phyloP scores from a whole-genome alignment of 768 basidiomycete genomes.

The Serendipita sp. region DNA sequence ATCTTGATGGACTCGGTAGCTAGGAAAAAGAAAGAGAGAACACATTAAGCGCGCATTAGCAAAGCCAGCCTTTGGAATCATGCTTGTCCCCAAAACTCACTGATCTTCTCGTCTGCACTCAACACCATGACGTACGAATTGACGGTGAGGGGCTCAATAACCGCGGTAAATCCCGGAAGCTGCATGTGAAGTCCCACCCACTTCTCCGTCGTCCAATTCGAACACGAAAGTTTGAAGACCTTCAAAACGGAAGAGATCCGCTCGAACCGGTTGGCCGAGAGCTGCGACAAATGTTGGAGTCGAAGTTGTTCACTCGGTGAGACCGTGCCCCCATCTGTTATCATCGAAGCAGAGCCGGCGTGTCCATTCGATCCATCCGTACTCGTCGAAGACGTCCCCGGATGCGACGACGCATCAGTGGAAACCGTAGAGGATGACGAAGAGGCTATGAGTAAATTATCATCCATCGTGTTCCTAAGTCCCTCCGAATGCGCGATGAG shows the following conservation, averaged over 20 bases:
- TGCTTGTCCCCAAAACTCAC: conserved; percentile 29
- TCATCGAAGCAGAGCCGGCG: not conserved
- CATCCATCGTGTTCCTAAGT: conserved; percentile 14
- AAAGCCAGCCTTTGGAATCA: not conserved
- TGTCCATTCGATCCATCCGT: not conserved
- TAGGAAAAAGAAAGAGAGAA: conserved; percentile 19
- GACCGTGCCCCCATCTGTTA: conserved; percentile 3
- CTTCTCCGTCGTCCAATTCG: conserved; percentile 58
- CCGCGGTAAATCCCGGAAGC: conserved; percentile 68
- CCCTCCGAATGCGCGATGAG: conserved; percentile 69
- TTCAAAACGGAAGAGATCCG: conserved; percentile 89
- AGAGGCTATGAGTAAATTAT: conserved; percentile 4
- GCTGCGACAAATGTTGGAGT: conserved; percentile 10
- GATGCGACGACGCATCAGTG: conserved; percentile 12
- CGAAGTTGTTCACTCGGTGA: not conserved
- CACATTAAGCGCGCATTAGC: not conserved
- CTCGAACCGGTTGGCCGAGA: conserved; percentile 64
- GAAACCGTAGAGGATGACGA: conserved; percentile 3
- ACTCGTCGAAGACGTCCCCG: not conserved
- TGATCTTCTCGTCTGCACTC: conserved; percentile 76
- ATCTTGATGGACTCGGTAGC: conserved; percentile 78
- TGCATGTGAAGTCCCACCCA: conserved; percentile 82
- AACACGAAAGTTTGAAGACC: conserved; percentile 84
- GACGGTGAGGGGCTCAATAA: conserved; percentile 80
- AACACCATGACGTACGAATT: conserved; percentile 90